phyloP scores from a whole-genome alignment of 1,284 basidiomycete species.

The Anthracocystis panici-leucophaei region DNA sequence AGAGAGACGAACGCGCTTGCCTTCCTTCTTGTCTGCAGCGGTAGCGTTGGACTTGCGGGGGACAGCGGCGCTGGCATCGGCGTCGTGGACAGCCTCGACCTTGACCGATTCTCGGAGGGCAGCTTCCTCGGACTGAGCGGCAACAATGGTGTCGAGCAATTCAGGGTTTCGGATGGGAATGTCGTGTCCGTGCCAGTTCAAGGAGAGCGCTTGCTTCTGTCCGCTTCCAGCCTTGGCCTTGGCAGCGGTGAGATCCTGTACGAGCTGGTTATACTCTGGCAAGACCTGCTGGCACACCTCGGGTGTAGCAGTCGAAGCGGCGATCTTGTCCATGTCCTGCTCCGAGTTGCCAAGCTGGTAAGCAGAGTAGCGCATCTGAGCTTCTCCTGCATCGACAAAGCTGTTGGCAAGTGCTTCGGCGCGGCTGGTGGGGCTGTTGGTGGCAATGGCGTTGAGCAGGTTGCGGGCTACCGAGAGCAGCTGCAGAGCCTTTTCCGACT shows the following conservation, averaged over 20 bases:
- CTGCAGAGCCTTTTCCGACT: constrained; percentile 79
- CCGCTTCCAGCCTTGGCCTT: constrained; percentile 63
- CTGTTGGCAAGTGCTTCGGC: constrained; percentile 89
- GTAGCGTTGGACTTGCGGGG: constrained; percentile 22
- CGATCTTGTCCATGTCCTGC: constrained; percentile 86
- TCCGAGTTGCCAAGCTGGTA: constrained; percentile 79
- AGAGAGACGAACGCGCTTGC: constrained; percentile 56
- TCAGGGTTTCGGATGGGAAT: constrained; percentile 91
- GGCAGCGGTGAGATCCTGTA: constrained; percentile 72
- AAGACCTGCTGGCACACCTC: constrained; percentile 76
- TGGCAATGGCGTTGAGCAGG: constrained; percentile 80
- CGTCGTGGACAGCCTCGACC: constrained; percentile 32
- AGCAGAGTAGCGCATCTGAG: constrained; percentile 90
- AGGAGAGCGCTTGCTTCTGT: constrained; percentile 73
- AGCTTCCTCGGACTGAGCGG: constrained; percentile 83
- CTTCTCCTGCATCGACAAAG: constrained; percentile 87
- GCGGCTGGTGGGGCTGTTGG: constrained; percentile 80
- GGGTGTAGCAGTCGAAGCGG: constrained; percentile 74
- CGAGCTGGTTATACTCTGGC: constrained; percentile 76
- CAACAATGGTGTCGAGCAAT: constrained; percentile 85
- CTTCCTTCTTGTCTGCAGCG: constrained; percentile 15
- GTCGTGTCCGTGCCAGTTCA: constrained; percentile 84
- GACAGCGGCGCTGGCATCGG: constrained; percentile 8
- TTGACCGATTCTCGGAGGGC: constrained; percentile 66
- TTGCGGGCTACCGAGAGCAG: constrained; percentile 82